phyloP scores from a whole-genome alignment of 75 land plant species.

The Selaginella tamariscina region DNA sequence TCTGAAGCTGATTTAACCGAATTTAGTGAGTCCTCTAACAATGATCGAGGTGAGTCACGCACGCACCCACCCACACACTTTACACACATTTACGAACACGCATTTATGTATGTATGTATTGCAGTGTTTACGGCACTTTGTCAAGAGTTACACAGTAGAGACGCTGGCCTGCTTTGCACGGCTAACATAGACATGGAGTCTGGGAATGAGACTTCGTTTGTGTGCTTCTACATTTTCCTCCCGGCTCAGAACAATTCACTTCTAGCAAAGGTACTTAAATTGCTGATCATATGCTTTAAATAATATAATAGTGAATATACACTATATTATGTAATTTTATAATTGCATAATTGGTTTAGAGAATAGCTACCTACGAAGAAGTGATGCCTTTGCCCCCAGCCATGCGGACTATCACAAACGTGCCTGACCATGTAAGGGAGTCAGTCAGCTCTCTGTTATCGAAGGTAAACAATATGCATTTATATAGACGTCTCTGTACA shows the following conservation, averaged over 20 bases:
- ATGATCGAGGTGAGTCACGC: conserved; percentile 44
- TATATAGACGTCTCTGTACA: too few species aligned
- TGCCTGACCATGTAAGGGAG: conserved; percentile 27
- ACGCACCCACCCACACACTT: neutral
- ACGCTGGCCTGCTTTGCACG: conserved; percentile 54
- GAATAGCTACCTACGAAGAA: conserved; percentile 64
- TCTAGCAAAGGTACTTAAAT: conserved; percentile 44
- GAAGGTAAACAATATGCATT: too few species aligned
- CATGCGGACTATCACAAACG: conserved; percentile 8
- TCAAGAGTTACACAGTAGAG: conserved; percentile 32
- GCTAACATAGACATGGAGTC: conserved; percentile 44
- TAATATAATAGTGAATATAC: neutral
- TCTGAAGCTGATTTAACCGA: conserved; percentile 30
- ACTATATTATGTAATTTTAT: neutral
- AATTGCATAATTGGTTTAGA: conserved; percentile 21
- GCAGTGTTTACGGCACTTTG: conserved; percentile 60
- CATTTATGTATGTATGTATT: conserved; percentile 5
- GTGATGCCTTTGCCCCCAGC: conserved; percentile 29
- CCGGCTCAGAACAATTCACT: conserved; percentile 44
- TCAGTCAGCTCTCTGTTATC: conserved; percentile 36
- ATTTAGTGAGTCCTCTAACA: conserved; percentile 32
- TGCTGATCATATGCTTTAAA: too few species aligned
- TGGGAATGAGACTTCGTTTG: conserved; percentile 24
- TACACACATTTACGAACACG: neutral
- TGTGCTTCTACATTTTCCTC: conserved; percentile 57